These are phyloP conservation scores for Cryptococcus sp. DNA, from an alignment of 1,284 basidiomycete genomes.

Conservation along the genomic window DNA sequence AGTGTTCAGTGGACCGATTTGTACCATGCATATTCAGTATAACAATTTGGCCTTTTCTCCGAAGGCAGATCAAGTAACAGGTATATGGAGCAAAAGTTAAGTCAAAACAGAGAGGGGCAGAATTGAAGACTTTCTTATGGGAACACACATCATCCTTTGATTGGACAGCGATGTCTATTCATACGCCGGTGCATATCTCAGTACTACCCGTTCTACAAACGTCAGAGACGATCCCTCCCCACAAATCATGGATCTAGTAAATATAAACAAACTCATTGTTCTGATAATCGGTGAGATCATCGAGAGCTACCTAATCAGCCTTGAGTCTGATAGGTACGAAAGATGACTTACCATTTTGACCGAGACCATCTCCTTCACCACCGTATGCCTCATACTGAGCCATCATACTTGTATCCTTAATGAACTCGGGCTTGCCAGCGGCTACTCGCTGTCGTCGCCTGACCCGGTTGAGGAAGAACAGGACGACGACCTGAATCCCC, in stretches of 20 bases:
- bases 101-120: too few species aligned
- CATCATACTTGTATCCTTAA: constrained; percentile 27
- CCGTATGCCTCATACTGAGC: constrained; percentile 15
- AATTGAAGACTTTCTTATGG: too few species aligned
- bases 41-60: too few species aligned
- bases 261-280: constrained; percentile 23
- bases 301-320: constrained; percentile 1
- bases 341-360: constrained; percentile 1
- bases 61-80: too few species aligned
- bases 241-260: constrained; percentile 1
- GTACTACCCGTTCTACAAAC: too few species aligned
- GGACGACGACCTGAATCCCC: constrained; percentile 18
- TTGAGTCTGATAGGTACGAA: background rate
- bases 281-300: constrained; percentile 29
- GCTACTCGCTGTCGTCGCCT: constrained; percentile 25
- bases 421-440: constrained; percentile 26
- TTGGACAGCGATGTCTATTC: too few species aligned
- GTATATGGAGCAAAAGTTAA: too few species aligned
- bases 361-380: constrained; percentile 6
- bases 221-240: too few species aligned
- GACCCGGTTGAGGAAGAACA: constrained; percentile 23
- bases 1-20: background rate
- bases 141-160: too few species aligned
- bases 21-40: background rate
- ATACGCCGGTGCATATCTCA: too few species aligned